Percentiles rank a stretch among this genome's conserved stretches.
Evolutionary conservation across 192 early-diverging fungal species (phyloP).

Genomic region (Entophlyctis luteolus): DNA sequence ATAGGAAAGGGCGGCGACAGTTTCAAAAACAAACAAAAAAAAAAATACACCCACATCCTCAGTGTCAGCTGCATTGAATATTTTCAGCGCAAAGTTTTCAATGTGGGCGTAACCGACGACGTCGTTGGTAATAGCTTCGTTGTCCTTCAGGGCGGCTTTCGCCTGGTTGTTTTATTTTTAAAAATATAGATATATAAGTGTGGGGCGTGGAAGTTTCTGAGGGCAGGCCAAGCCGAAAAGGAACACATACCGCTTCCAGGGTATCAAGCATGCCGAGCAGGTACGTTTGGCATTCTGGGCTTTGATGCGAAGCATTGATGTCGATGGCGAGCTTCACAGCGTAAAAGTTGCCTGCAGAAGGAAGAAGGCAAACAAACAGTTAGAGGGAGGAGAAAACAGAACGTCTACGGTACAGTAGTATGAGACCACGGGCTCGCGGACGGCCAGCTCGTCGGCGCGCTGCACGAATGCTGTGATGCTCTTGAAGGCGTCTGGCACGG

Average conservation of each 20-base stretch:
- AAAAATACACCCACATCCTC: slow-evolving; percentile 60
- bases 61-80: slow-evolving; percentile 87
- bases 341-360: slow-evolving; percentile 67
- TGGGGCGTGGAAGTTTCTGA: not conserved
- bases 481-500: slow-evolving; percentile 42
- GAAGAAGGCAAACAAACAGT: not conserved
- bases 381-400: not conserved
- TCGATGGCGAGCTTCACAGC: slow-evolving; percentile 76
- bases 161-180: slow-evolving; percentile 48
- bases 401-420: slow-evolving; percentile 74
- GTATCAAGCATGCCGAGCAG: slow-evolving; percentile 67
- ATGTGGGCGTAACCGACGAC: slow-evolving; percentile 73
- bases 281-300: slow-evolving; percentile 56
- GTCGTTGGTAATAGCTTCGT: slow-evolving; percentile 74
- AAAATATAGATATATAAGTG: not conserved
- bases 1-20: not conserved
- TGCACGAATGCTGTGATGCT: slow-evolving; percentile 74
- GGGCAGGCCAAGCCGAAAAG: not conserved
- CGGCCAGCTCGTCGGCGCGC: slow-evolving; percentile 71
- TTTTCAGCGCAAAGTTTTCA: slow-evolving; percentile 82
- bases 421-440: slow-evolving; percentile 80
- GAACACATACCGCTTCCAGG: slow-evolving; percentile 67
- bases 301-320: slow-evolving; percentile 39
- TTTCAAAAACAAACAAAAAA: not conserved
- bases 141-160: slow-evolving; percentile 58